Conservation (phyloP, 225 moss, liverwort and hornwort species). For the Bryum argenteum region DNA sequence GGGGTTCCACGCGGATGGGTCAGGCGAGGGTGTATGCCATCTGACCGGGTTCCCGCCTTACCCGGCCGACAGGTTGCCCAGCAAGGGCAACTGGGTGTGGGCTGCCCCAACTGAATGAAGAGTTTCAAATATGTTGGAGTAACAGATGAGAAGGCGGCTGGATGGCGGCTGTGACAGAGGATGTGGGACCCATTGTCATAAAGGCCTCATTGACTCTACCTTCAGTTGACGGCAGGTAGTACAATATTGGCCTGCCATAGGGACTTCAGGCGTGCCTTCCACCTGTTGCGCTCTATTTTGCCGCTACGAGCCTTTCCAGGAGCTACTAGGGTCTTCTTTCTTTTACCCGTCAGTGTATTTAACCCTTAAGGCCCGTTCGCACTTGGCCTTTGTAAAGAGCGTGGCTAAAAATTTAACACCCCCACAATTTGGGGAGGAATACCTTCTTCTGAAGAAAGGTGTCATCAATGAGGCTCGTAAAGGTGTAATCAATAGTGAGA, state of each 20-base stretch:
- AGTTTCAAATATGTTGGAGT: constrained; percentile 33
- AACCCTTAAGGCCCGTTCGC: too few relatives aligned
- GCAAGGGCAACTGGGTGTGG: neutral
- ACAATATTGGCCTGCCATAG: neutral
- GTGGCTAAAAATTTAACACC: too few relatives aligned
- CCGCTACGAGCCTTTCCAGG: too few relatives aligned
- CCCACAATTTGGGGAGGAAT: too few relatives aligned
- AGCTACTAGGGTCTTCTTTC: too few relatives aligned
- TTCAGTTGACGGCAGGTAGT: constrained; percentile 23
- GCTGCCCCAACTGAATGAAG: constrained; percentile 32
- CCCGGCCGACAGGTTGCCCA: constrained; percentile 33
- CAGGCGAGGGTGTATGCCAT: neutral
- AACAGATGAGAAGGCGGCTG: constrained; percentile 36
- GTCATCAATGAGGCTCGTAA: too few relatives aligned
- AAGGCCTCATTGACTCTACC: neutral
- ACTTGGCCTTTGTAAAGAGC: too few relatives aligned
- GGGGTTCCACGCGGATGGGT: constrained; percentile 15
- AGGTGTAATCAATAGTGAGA: too few relatives aligned
- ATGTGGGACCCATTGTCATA: constrained; percentile 21
- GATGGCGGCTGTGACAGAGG: constrained; percentile 55
- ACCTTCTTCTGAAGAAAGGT: too few relatives aligned
- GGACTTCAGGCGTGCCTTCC: neutral
- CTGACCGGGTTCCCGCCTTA: neutral
- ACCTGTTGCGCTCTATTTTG: too few relatives aligned
- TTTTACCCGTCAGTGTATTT: too few relatives aligned